phyloP scores from a whole-genome alignment of 306 rosid species.

The Cicer chorassanicum region DNA sequence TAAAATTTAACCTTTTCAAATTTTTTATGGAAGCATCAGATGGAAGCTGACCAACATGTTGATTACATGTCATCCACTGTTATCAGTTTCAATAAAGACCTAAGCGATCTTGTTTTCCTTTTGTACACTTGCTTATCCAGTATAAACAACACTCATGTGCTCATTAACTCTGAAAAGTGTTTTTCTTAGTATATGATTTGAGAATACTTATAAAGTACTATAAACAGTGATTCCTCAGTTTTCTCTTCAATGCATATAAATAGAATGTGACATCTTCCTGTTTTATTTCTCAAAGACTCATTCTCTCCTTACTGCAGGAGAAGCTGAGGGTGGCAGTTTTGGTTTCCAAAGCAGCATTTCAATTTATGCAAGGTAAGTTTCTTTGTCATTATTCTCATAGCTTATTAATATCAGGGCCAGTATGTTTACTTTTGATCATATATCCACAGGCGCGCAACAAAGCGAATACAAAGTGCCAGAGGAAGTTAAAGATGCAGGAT shows the following conservation, averaged over 20 bases:
- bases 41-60: slow-evolving; percentile 24
- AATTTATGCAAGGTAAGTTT: slow-evolving; percentile 69
- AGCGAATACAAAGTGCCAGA: slow-evolving; percentile 74
- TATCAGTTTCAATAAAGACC: background rate
- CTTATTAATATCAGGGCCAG: slow-evolving; percentile 15
- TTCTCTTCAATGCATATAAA: background rate
- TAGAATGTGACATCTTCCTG: slow-evolving; percentile 16
- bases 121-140: background rate
- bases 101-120: background rate
- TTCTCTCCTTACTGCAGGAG: slow-evolving; percentile 60
- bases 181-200: slow-evolving; percentile 24
- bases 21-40: background rate
- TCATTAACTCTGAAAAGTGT: background rate
- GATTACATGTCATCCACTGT: background rate
- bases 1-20: slow-evolving; percentile 7
- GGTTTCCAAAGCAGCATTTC: slow-evolving; percentile 92
- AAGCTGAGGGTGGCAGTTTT: slow-evolving; percentile 78
- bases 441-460: slow-evolving; percentile 61
- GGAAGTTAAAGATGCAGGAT: slow-evolving; percentile 83
- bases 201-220: background rate
- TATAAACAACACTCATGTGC: background rate
- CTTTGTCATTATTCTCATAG: slow-evolving; percentile 32
- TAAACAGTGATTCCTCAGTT: background rate
- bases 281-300: slow-evolving; percentile 26
- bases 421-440: slow-evolving; percentile 35